phyloP scores from a whole-genome alignment of 441 rosid genomes.

The Bocquillonia castaneifolia region DNA sequence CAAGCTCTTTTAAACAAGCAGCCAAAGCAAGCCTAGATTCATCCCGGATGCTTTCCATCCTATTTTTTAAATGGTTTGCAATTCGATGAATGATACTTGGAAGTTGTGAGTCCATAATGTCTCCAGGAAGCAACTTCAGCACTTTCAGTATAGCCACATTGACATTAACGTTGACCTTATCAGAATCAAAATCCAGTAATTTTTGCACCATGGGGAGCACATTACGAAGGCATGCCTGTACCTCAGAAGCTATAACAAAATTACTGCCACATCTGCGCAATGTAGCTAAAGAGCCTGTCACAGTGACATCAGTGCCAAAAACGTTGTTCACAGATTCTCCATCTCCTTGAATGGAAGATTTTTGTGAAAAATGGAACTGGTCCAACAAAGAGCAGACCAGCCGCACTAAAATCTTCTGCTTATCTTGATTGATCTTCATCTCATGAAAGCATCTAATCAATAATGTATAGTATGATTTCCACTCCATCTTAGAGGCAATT shows the following conservation, averaged over 20 bases:
- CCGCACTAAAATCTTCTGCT: conserved; percentile 64
- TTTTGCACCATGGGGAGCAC: conserved; percentile 73
- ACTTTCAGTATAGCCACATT: conserved; percentile 74
- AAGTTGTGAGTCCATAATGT: conserved; percentile 71
- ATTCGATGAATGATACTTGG: conserved; percentile 70
- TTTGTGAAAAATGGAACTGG: conserved; percentile 58
- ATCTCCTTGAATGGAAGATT: conserved; percentile 35
- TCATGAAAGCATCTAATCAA: conserved; percentile 70
- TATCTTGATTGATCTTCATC: conserved; percentile 53
- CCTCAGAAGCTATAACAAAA: conserved; percentile 34
- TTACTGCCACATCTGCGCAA: background rate
- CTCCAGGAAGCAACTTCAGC: conserved; percentile 83
- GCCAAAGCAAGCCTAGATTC: conserved; percentile 85
- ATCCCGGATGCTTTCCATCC: conserved; percentile 60
- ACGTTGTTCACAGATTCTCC: conserved; percentile 20
- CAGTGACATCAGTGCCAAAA: conserved; percentile 19
- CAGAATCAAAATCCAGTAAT: conserved; percentile 55
- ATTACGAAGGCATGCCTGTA: conserved; percentile 55
- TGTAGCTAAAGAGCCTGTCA: conserved; percentile 5
- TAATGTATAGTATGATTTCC: conserved; percentile 72
- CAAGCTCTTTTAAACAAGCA: conserved; percentile 91
- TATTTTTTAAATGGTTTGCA: conserved; percentile 69
- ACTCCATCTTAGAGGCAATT: conserved; percentile 61
- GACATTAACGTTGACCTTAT: conserved; percentile 61
- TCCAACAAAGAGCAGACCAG: conserved; percentile 75